Conservation (phyloP, 1,284 basidiomycete genomes). For the Pascua guehoae region DNA sequence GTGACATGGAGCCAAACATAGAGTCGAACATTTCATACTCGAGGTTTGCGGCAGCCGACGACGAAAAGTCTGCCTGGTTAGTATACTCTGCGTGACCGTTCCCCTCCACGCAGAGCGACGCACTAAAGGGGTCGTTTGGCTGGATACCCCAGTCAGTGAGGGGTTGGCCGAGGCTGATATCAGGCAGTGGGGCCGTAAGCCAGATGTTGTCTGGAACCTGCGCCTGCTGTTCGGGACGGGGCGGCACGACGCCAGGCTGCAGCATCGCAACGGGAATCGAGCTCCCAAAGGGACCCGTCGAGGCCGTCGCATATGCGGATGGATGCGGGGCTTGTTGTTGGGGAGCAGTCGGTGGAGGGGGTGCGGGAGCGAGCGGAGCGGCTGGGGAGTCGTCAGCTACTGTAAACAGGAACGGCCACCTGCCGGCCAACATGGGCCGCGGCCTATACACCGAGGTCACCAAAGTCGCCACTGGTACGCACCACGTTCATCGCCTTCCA, state of each 20-base stretch:
- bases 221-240: neutral
- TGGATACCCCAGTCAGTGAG: constrained; percentile 15
- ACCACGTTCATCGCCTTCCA: constrained; percentile 89
- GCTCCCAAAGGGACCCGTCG: no score
- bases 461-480: constrained; percentile 35
- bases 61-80: constrained; percentile 9
- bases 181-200: constrained; percentile 22
- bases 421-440: neutral
- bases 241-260: constrained; percentile 7
- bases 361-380: neutral
- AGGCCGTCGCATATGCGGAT: no score
- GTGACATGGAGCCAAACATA: constrained; percentile 40
- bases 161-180: constrained; percentile 10
- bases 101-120: neutral
- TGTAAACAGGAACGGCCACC: no score
- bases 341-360: neutral
- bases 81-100: no score
- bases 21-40: constrained; percentile 45
- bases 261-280: constrained; percentile 15
- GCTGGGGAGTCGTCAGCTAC: constrained; percentile 1
- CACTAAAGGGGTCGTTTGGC: constrained; percentile 19
- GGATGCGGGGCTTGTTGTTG: neutral
- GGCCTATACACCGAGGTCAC: neutral
- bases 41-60: constrained; percentile 25
- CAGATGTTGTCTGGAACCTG: constrained; percentile 22